Conservation (phyloP, 305 asterid genomes). For the Stenogyne calaminthoides region DNA sequence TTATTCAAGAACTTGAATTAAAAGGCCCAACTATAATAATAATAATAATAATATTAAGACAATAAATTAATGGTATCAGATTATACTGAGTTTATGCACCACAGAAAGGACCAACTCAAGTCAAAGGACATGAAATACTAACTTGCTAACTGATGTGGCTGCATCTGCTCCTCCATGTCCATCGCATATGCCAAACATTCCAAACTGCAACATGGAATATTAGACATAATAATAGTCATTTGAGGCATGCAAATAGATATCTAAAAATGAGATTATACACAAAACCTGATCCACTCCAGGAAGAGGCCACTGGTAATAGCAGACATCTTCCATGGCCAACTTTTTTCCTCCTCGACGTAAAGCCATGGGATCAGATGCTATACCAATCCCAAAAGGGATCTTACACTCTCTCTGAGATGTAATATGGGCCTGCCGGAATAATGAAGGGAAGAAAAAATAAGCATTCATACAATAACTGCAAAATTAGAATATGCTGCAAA, state of each 20-base stretch:
- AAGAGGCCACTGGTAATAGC: constrained; percentile 94
- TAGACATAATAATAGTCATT: constrained; percentile 28
- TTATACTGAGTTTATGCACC: constrained; percentile 6
- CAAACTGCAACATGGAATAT: constrained; percentile 66
- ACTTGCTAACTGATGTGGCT: constrained; percentile 94
- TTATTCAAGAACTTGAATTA: too few species aligned
- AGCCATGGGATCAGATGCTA: constrained; percentile 96
- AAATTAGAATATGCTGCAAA: constrained; percentile 4
- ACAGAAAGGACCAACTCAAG: constrained; percentile 3
- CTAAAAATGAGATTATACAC: constrained; percentile 26
- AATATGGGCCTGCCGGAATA: constrained; percentile 63
- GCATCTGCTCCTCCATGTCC: constrained; percentile 99
- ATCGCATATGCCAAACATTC: constrained; percentile 88
- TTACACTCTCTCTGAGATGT: constrained; percentile 55
- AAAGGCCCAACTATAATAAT: too few species aligned
- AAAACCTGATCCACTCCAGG: constrained; percentile 87
- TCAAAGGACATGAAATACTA: constrained; percentile 37
- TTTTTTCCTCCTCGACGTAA: constrained; percentile 90
- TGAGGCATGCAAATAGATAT: constrained; percentile 24
- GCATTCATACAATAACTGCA: constrained; percentile 11
- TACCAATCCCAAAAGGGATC: constrained; percentile 87
- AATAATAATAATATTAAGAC: too few species aligned
- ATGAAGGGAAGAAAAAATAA: constrained; percentile 1
- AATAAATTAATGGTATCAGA: too few species aligned
- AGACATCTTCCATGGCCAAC: constrained; percentile 96